phyloP scores from a whole-genome alignment of 1,284 basidiomycete genomes.

The Cryptococcus amylolentus region DNA sequence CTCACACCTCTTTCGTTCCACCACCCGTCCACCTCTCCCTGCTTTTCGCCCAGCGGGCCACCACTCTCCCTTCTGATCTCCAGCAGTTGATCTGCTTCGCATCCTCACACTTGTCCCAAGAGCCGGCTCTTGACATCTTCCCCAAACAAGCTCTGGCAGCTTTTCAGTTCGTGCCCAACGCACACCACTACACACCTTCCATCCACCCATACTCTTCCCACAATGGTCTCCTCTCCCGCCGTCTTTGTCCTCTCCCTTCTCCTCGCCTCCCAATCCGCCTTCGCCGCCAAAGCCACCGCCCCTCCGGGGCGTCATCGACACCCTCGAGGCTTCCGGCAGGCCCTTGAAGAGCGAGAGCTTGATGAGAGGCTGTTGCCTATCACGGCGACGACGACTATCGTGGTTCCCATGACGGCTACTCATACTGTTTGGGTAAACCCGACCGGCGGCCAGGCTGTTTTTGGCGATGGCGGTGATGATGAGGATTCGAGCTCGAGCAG shows the following conservation, averaged over 20 bases:
- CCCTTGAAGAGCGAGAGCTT: conserved; percentile 8
- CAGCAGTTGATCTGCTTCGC: conserved; percentile 13
- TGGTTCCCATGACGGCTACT: conserved; percentile 40
- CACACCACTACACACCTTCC: background rate
- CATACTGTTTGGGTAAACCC: conserved; percentile 43
- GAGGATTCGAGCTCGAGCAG: background rate
- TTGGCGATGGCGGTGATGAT: conserved; percentile 4
- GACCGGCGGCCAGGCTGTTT: conserved; percentile 25
- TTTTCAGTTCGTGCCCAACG: background rate
- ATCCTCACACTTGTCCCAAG: background rate
- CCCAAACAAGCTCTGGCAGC: conserved; percentile 9
- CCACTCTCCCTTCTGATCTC: conserved; percentile 4
- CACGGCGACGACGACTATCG: conserved; percentile 45
- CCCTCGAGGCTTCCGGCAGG: background rate
- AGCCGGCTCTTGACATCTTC: conserved; percentile 8
- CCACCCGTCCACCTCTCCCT: background rate
- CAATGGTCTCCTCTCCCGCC: conserved; percentile 6
- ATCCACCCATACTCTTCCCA: conserved; percentile 7
- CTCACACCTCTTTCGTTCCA: background rate
- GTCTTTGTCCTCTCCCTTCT: conserved; percentile 1
- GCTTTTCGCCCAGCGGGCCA: conserved; percentile 4
- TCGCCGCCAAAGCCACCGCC: conserved; percentile 10
- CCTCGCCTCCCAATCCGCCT: background rate
- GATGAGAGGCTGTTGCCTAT: conserved; percentile 43
- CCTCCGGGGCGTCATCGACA: conserved; percentile 12